phyloP scores from a whole-genome alignment of 139 green algal genomes.

The Volvox reticuliferus region DNA sequence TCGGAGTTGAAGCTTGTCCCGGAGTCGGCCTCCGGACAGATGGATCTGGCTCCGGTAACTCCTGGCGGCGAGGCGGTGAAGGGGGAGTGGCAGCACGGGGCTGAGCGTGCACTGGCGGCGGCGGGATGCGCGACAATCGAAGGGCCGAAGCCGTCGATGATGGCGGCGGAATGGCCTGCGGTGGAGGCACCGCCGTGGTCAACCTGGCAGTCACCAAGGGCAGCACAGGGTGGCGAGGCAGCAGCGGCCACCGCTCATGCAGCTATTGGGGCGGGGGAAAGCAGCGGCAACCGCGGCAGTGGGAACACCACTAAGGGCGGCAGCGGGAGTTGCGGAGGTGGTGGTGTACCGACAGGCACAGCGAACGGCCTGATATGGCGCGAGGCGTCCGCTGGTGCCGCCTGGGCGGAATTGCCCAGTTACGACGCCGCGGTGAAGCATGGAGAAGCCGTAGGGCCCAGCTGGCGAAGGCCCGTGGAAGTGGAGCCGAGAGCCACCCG shows the following conservation, averaged over 20 bases:
- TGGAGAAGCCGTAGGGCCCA: slow-evolving; percentile 6
- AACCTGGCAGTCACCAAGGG: no score
- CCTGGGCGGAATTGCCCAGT: slow-evolving; percentile 68
- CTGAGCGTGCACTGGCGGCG: no score
- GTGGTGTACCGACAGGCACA: slow-evolving; percentile 32
- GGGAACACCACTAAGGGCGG: not conserved
- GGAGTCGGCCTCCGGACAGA: not conserved
- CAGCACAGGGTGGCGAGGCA: no score
- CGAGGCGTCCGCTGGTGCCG: slow-evolving; percentile 53
- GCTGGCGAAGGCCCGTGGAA: slow-evolving; percentile 31
- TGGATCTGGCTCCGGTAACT: not conserved
- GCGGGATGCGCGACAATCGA: no score
- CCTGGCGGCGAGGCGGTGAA: not conserved
- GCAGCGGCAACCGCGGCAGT: not conserved
- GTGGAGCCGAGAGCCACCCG: slow-evolving; percentile 66
- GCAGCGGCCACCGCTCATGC: no score
- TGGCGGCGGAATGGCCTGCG: no score
- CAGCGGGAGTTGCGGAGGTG: no score
- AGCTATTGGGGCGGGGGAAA: no score
- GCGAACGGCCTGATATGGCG: slow-evolving; percentile 68
- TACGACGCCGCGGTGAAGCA: slow-evolving; percentile 58
- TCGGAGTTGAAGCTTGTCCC: not conserved
- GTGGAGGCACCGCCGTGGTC: no score
- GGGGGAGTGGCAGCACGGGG: not conserved
- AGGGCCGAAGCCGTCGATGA: no score